Conservation (phyloP, 2,329 filamentous ascomycete species). For the Alternaria ethzedia region DNA sequence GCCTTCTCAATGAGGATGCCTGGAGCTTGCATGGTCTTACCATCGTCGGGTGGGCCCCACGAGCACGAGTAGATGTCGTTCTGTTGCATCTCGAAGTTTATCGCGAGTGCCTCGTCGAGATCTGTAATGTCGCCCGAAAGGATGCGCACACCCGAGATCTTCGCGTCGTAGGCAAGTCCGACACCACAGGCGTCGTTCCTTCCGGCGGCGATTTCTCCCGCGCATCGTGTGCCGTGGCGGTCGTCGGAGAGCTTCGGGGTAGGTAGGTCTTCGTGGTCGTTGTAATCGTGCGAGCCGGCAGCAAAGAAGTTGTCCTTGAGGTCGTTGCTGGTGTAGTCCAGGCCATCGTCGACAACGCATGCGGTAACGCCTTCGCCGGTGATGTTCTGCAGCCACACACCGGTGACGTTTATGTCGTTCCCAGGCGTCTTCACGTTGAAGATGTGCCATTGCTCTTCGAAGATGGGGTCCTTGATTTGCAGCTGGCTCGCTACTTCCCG, state of each 20-base stretch:
- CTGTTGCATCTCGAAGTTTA: slow-evolving; percentile 89
- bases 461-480: slow-evolving; percentile 87
- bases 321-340: slow-evolving; percentile 95
- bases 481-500: slow-evolving; percentile 60
- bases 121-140: slow-evolving; percentile 90
- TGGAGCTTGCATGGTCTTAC: slow-evolving; percentile 90
- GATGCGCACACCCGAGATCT: slow-evolving; percentile 89
- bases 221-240: slow-evolving; percentile 89
- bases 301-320: slow-evolving; percentile 93
- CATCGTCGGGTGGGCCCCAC: slow-evolving; percentile 96
- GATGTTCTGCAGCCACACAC: slow-evolving; percentile 86
- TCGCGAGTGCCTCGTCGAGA: slow-evolving; percentile 86
- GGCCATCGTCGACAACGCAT: slow-evolving; percentile 92
- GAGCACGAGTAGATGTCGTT: slow-evolving; percentile 99
- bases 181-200: slow-evolving; percentile 92
- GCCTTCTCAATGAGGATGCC: slow-evolving; percentile 86
- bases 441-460: slow-evolving; percentile 93
- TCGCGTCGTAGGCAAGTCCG: slow-evolving; percentile 93
- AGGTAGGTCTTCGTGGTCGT: slow-evolving; percentile 80
- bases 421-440: slow-evolving; percentile 81
- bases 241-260: slow-evolving; percentile 85
- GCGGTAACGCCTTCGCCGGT: slow-evolving; percentile 89
- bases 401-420: slow-evolving; percentile 96
- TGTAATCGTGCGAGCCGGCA: slow-evolving; percentile 93
- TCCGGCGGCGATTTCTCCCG: slow-evolving; percentile 91